Conservation (phyloP, 176 grass and related monocot genomes). For the Eragrostis curvula region DNA sequence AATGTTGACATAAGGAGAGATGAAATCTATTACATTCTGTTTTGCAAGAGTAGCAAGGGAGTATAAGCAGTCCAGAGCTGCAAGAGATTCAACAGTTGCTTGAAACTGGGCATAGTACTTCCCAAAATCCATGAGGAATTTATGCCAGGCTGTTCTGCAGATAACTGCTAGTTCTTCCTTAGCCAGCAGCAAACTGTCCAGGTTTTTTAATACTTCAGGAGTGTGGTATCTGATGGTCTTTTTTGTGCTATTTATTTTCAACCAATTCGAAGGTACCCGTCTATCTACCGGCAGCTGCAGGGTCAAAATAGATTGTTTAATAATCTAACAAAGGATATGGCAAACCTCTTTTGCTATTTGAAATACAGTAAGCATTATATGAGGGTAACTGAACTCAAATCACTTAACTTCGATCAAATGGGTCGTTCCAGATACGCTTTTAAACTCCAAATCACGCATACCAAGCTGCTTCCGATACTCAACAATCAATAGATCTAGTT, state of each 20-base stretch:
- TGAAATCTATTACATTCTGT: conserved; percentile 63
- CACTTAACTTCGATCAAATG: conserved; percentile 89
- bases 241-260: conserved; percentile 92
- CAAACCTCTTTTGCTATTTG: conserved; percentile 31
- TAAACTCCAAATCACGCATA: conserved; percentile 81
- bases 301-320: conserved; percentile 46
- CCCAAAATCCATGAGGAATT: conserved; percentile 67
- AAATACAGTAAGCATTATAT: conserved; percentile 31
- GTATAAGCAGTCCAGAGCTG: conserved; percentile 83
- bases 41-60: conserved; percentile 78
- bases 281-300: conserved; percentile 66
- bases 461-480: conserved; percentile 79
- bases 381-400: conserved; percentile 41
- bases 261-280: conserved; percentile 83
- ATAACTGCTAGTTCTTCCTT: conserved; percentile 82
- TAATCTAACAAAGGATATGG: conserved; percentile 23
- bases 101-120: conserved; percentile 89
- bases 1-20: neutral
- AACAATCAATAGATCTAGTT: conserved; percentile 72
- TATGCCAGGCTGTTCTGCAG: conserved; percentile 80
- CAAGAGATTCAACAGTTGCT: conserved; percentile 77
- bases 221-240: conserved; percentile 86
- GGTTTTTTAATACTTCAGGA: conserved; percentile 70
- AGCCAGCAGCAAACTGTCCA: conserved; percentile 76
- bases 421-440: conserved; percentile 76